These are phyloP conservation scores for Kwoniella mangroviensis DNA, from an alignment of 768 basidiomycete species.

Conservation along the genomic window DNA sequence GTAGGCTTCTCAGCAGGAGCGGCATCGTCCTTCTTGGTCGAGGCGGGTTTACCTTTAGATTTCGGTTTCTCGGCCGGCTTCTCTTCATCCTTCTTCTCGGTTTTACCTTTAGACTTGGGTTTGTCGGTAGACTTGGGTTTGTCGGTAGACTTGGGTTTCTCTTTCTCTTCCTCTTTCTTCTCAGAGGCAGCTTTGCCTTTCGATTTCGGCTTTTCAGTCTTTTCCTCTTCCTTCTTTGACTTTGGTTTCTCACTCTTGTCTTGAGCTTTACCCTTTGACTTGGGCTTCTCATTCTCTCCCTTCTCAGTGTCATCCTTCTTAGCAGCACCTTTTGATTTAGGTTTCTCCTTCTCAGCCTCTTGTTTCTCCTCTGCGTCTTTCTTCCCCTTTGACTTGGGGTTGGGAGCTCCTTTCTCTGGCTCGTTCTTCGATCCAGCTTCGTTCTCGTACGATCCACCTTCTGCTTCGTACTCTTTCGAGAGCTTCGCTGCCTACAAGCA, in stretches of 20 bases:
- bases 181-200: slow-evolving; percentile 11
- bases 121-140: slow-evolving; percentile 24
- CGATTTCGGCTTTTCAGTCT: slow-evolving; percentile 26
- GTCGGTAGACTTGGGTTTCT: slow-evolving; percentile 29
- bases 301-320: slow-evolving; percentile 30
- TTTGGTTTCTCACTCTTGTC: slow-evolving; percentile 17
- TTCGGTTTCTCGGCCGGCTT: slow-evolving; percentile 14
- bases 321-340: slow-evolving; percentile 18
- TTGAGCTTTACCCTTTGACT: slow-evolving; percentile 13
- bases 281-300: slow-evolving; percentile 17
- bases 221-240: slow-evolving; percentile 2
- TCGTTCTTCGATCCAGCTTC: slow-evolving; percentile 56
- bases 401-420: slow-evolving; percentile 51
- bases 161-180: slow-evolving; percentile 26
- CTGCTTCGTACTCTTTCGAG: slow-evolving; percentile 53
- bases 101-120: slow-evolving; percentile 24
- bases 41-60: slow-evolving; percentile 24
- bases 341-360: slow-evolving; percentile 19
- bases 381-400: slow-evolving; percentile 47
- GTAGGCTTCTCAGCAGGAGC: slow-evolving; percentile 18
- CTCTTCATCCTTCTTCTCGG: slow-evolving; percentile 25
- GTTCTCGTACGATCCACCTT: slow-evolving; percentile 55
- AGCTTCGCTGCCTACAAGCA: slow-evolving; percentile 44
- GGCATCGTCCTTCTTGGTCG: slow-evolving; percentile 14
- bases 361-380: slow-evolving; percentile 33